Base-by-base conservation (phyloP, 2,329 filamentous ascomycete species). In the Ophiosphaerella narmari region DNA sequence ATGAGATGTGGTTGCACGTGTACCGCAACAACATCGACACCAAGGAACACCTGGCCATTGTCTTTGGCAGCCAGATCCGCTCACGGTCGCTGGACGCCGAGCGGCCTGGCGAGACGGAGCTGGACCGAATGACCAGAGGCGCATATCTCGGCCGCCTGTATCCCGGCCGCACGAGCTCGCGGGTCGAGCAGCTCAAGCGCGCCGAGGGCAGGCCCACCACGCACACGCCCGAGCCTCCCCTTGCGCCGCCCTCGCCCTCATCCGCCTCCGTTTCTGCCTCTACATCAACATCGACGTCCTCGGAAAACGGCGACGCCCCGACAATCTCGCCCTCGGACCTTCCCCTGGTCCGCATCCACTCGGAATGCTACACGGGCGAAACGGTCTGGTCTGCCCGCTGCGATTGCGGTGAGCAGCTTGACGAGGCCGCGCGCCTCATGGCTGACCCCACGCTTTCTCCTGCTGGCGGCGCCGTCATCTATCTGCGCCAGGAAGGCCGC, bases 351-450 rank as follows among this genome's bases (percentile, higher is more conserved):
- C 84, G 94, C 49, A 99, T 99, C 68, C 94, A 99, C 74, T 96
- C 90, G 3, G 94, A 99, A 75, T 99, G 94, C 77, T 99, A 99
- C 74, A 99, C 94, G 0, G 94, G 94, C 51, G 94, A 99, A 79
- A 99, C 94, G 1, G 94, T 95, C 1, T 97, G 94, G 94, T 97
- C 92, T 7, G 93, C 94, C 32, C 86, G 94, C 24, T 99, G 94
- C 77, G 94, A 99, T 76, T 99, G 94, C 72, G 94, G 94, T 48
- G 94, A 99, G 76, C 94, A 99, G 73, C 82, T 99, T 2, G 94
- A 99, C 72, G 94, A 99, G 77, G 94, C 94, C 1, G 94, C 93
- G 1, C 84, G 94, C 23, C 78, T 99, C 2, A 99, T 99, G 94
- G 88, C 89, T 13, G 78, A 91, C 24, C 86, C 80, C 0, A 41